Base-by-base conservation (phyloP, 352 stramenopile genomes). In the Phytophthora pluvialis region DNA sequence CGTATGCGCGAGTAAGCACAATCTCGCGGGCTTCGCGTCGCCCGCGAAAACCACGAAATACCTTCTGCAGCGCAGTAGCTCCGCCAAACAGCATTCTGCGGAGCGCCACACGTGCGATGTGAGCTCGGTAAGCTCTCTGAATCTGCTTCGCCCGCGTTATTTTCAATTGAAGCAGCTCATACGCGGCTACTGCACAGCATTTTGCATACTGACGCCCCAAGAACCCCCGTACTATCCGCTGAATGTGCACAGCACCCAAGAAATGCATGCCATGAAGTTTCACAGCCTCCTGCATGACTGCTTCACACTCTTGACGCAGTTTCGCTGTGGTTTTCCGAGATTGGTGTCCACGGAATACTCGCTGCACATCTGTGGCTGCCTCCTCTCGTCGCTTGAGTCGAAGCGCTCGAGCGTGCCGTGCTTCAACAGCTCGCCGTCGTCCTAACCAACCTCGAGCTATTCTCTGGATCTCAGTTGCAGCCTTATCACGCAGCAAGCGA, bases 71-170 rank as follows among this genome's bases (percentile, higher is more conserved):
- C n/a, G 75, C 57, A 0, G 57, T 79, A 3, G 82, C 70, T 16
- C 78, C 72, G 1, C 67, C 50, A 40, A 73, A 78, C 25, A 88
- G 43, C 38, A 81, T 73, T 2, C 61, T 65, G 0, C 35, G 38
- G 1, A 93, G 64, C 8, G 73, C 55, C 2, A 91, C 70, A 7
- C 77, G 72, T 4, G 77, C 78, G 13, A 86, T 50, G 51, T 91
- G 72, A 5, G 81, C 82, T 28, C 86, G 80, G 29, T 76, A 85
- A 15, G 62, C 57, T 46, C 72, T 54, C 46, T 94, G 86, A 58
- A 94, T 82, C 18, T 66, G 52, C 21, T 51, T 47, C 0, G 79
- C 79, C 26, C 72, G 68, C 7, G 16, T 26, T 3, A 79, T 56
- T 1, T 73, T 75, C 36, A 72, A 47, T 28, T 61, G 32, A 10